These are phyloP conservation scores for Acarospora socialis DNA, from an alignment of 2,329 filamentous ascomycete genomes.

Conservation along the genomic window DNA sequence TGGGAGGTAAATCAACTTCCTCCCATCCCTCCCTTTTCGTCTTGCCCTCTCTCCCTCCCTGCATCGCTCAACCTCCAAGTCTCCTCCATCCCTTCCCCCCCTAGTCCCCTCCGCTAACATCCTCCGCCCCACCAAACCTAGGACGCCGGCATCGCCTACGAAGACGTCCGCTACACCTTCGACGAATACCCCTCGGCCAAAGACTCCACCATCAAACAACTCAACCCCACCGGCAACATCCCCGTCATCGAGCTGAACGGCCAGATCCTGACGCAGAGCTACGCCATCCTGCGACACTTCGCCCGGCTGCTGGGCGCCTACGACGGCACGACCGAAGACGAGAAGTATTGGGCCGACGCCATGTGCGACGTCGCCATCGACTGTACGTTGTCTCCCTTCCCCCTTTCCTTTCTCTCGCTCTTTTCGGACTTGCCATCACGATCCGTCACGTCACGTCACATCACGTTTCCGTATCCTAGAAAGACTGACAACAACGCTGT, in stretches of 20 bases:
- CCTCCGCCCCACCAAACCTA: neutral
- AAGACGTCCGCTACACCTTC: conserved; percentile 20
- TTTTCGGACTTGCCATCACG: no score
- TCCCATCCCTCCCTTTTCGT: neutral
- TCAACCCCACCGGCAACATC: conserved; percentile 17
- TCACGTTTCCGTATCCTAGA: no score
- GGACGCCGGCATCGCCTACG: conserved; percentile 21
- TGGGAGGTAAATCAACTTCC: conserved; percentile 6
- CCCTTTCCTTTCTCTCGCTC: neutral
- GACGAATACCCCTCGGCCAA: conserved; percentile 20
- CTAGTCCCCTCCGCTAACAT: neutral
- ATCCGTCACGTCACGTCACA: no score
- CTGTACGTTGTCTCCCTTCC: conserved; percentile 9
- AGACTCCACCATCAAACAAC: conserved; percentile 13
- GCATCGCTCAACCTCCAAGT: no score
- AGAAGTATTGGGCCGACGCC: conserved; percentile 21
- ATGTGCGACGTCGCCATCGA: conserved; percentile 21
- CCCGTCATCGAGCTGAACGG: conserved; percentile 19
- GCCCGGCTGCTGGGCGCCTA: conserved; percentile 17
- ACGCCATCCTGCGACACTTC: conserved; percentile 21
- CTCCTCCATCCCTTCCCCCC: neutral
- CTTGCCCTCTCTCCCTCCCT: neutral
- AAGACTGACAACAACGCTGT: no score
- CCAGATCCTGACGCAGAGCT: conserved; percentile 21
- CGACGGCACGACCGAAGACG: conserved; percentile 19